Conservation (phyloP, 1,284 basidiomycete genomes). For the Trichosporon coremiiforme region DNA sequence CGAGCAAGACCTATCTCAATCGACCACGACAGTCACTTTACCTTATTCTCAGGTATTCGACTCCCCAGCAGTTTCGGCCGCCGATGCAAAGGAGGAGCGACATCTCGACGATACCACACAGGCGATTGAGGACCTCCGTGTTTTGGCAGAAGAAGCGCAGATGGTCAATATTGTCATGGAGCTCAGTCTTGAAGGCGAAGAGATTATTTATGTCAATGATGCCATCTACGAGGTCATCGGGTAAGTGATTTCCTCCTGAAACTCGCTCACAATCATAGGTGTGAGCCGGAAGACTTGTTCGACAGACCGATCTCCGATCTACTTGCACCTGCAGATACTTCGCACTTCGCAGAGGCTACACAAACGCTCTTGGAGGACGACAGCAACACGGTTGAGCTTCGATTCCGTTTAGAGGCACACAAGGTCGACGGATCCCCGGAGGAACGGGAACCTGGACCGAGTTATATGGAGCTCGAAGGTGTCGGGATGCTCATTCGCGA, state of each 20-base stretch:
- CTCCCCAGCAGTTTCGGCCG: neutral
- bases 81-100: neutral
- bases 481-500: conserved; percentile 99
- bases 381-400: conserved; percentile 89
- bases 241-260: no score
- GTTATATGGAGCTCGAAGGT: conserved; percentile 87
- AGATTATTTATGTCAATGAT: conserved; percentile 87
- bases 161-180: conserved; percentile 95
- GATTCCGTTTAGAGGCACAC: conserved; percentile 73
- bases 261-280: no score
- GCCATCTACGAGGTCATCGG: conserved; percentile 88
- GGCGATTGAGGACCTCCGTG: conserved; percentile 76
- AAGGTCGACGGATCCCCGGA: conserved; percentile 45
- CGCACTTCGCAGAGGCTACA: conserved; percentile 85
- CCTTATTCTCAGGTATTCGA: neutral
- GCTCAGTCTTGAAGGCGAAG: conserved; percentile 85
- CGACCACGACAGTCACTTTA: conserved; percentile 15
- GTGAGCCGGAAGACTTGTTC: conserved; percentile 74
- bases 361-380: conserved; percentile 84
- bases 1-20: conserved; percentile 20
- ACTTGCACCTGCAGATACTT: conserved; percentile 79
- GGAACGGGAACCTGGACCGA: conserved; percentile 58
- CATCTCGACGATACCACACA: conserved; percentile 48
- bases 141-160: conserved; percentile 88
- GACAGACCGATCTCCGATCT: conserved; percentile 79